Evolutionary conservation across 306 rosid species (phyloP).

Genomic region (Dryas alaskensis): DNA sequence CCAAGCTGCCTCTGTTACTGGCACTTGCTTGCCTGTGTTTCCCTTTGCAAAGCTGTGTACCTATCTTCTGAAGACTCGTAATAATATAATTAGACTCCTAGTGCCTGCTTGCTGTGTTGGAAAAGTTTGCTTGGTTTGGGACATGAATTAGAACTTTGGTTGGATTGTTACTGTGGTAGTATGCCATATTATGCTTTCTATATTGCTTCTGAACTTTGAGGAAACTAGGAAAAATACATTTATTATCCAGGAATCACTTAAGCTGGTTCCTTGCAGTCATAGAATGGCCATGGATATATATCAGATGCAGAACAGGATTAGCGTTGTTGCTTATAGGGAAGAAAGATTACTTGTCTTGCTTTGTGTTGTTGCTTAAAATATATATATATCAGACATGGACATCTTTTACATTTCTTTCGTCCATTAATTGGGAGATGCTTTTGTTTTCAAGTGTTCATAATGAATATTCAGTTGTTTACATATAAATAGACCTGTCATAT

Average conservation of each 20-base stretch:
- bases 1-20: not conserved
- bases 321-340: not conserved
- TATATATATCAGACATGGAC: not conserved
- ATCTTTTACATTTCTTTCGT: not conserved
- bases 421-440: not conserved
- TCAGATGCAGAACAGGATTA: not conserved
- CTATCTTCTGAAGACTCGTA: not conserved
- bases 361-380: not conserved
- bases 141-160: conserved; percentile 2
- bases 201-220: not conserved
- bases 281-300: not conserved
- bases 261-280: not conserved
- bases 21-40: not conserved
- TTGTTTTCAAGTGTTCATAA: not conserved
- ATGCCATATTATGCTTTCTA: not conserved
- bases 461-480: conserved; percentile 5
- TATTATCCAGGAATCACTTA: not conserved
- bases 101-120: not conserved
- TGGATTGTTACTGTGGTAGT: not conserved
- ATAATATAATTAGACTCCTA: not conserved
- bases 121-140: not conserved
- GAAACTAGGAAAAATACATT: not conserved
- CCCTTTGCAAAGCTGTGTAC: too few relatives aligned
- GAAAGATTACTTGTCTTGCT: not conserved
- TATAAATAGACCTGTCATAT: conserved; percentile 19